phyloP scores from a whole-genome alignment of 352 stramenopile species.

The Elongisporangium undulatum region DNA sequence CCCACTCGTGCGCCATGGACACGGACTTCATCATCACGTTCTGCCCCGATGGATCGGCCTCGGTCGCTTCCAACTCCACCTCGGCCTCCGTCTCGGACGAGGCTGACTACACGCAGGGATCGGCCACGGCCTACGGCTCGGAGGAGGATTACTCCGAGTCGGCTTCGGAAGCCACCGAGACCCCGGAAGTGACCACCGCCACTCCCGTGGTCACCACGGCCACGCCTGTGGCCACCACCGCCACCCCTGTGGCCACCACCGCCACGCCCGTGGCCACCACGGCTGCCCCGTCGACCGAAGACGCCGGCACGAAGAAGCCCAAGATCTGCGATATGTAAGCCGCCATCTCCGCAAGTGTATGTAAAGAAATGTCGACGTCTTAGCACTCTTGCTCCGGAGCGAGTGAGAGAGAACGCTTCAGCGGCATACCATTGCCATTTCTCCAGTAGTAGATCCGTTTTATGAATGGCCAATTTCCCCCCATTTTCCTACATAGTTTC shows the following conservation, averaged over 20 bases:
- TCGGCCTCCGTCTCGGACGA: constrained; percentile 1
- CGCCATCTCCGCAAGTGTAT: background rate
- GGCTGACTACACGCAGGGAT: constrained; percentile 1
- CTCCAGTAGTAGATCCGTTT: background rate
- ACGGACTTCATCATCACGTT: constrained; percentile 71
- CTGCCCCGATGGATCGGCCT: constrained; percentile 35
- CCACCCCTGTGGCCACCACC: constrained; percentile 13
- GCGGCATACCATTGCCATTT: background rate
- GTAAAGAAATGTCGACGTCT: background rate
- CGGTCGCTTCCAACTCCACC: constrained; percentile 5
- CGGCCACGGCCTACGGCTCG: constrained; percentile 9
- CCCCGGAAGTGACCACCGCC: constrained; percentile 4
- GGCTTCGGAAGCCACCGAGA: constrained; percentile 8
- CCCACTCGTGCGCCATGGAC: constrained; percentile 48
- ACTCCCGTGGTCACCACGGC: background rate
- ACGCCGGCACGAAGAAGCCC: constrained; percentile 9
- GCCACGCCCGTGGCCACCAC: constrained; percentile 13
- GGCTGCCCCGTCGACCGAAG: constrained; percentile 12
- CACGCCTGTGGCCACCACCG: constrained; percentile 9
- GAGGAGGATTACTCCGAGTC: constrained; percentile 2
- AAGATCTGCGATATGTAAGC: background rate
- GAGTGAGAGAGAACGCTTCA: background rate
- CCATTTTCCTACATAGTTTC: too few relatives aligned
- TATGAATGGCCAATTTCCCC: background rate
- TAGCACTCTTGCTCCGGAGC: background rate